phyloP scores from a whole-genome alignment of 139 green algal genomes.

The Bryopsis sp. region DNA sequence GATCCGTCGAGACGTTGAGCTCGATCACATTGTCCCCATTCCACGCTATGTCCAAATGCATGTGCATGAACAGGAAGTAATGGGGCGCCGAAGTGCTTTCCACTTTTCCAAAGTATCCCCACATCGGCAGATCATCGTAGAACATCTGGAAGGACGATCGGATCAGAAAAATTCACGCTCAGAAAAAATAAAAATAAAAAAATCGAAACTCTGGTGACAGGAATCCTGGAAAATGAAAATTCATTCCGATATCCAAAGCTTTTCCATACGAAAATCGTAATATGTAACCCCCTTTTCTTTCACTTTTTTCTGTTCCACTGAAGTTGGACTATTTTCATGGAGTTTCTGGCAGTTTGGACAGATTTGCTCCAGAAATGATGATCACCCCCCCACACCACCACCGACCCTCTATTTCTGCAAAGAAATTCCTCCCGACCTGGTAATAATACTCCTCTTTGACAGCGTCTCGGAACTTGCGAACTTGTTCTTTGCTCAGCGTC shows the following conservation, averaged over 20 bases:
- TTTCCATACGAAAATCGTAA: too few relatives aligned
- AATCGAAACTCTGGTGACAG: neutral
- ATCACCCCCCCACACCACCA: neutral
- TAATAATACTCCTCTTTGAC: slow-evolving; percentile 96
- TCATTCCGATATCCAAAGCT: too few relatives aligned
- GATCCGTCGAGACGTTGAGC: slow-evolving; percentile 48
- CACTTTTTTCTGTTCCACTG: too few relatives aligned
- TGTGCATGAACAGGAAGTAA: slow-evolving; percentile 84
- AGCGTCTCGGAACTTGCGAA: slow-evolving; percentile 69
- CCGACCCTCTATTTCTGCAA: slow-evolving; percentile 21
- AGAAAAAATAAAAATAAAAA: neutral
- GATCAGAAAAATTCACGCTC: slow-evolving; percentile 8
- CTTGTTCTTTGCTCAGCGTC: slow-evolving; percentile 57
- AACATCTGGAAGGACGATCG: slow-evolving; percentile 67
- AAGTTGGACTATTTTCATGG: too few relatives aligned
- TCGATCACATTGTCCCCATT: slow-evolving; percentile 62
- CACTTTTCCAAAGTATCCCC: slow-evolving; percentile 88
- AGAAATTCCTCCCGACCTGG: slow-evolving; percentile 44
- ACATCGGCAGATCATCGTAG: slow-evolving; percentile 92
- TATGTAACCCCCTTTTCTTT: too few relatives aligned
- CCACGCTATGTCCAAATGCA: slow-evolving; percentile 88
- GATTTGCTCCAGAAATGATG: too few relatives aligned
- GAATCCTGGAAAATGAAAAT: neutral
- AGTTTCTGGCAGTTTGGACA: too few relatives aligned
- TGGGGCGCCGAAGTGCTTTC: slow-evolving; percentile 42